Conservation (phyloP, 1,284 basidiomycete genomes). For the Ceratobasidium papillatum region DNA sequence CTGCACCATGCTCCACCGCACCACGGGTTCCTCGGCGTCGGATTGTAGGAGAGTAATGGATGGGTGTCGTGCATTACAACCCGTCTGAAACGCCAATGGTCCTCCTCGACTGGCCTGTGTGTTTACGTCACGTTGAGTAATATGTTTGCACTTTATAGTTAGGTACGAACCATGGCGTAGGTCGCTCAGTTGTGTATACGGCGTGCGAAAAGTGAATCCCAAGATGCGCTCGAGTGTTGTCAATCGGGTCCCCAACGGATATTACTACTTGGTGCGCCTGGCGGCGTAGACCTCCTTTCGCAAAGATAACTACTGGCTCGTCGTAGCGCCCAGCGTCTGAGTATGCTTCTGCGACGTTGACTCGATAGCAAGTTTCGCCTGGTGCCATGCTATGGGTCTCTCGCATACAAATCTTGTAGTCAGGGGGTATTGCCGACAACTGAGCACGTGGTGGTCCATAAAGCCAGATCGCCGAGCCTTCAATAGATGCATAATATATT, state of each 20-base stretch:
- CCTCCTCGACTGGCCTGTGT: constrained; percentile 12
- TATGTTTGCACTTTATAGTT: background rate
- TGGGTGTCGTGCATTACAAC: constrained; percentile 20
- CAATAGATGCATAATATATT: too few species aligned
- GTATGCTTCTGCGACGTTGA: background rate
- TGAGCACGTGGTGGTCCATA: constrained; percentile 14
- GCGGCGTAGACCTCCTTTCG: background rate
- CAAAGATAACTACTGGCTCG: constrained; percentile 6
- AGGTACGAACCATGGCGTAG: constrained; percentile 10
- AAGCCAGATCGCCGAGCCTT: constrained; percentile 18
- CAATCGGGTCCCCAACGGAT: background rate
- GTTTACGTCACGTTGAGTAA: background rate
- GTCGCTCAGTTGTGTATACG: constrained; percentile 1
- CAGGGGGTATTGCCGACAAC: background rate
- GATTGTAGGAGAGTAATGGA: background rate
- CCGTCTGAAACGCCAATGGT: constrained; percentile 20
- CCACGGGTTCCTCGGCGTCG: background rate
- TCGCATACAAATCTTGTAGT: constrained; percentile 7
- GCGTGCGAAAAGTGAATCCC: constrained; percentile 15
- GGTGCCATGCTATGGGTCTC: background rate
- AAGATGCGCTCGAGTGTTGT: background rate
- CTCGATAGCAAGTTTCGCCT: background rate
- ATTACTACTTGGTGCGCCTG: background rate
- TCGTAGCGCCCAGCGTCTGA: background rate
- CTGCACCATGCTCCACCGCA: background rate